Evolutionary conservation across 2,329 filamentous ascomycete genomes (phyloP).

Genomic region (Penicillium paneum): DNA sequence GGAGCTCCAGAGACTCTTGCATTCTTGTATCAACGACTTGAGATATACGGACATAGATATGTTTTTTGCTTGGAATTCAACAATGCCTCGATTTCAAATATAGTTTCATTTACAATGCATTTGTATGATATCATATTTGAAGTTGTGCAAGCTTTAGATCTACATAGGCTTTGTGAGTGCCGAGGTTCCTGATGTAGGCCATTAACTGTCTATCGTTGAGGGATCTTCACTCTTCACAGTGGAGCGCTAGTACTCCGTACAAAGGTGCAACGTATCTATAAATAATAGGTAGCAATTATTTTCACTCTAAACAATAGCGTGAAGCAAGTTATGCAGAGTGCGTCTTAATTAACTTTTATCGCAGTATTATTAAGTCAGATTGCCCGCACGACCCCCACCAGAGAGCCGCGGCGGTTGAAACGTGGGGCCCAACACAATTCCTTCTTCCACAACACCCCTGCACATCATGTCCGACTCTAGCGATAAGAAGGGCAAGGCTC

Average conservation of each 20-base stretch:
- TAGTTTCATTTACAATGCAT: neutral
- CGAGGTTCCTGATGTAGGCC: neutral
- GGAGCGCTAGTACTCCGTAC: neutral
- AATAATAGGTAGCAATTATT: neutral
- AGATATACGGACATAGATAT: slow-evolving; percentile 19
- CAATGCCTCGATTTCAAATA: slow-evolving; percentile 21
- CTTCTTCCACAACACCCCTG: slow-evolving; percentile 13
- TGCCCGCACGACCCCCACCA: slow-evolving; percentile 11
- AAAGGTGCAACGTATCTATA: neutral
- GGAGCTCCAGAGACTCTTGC: slow-evolving; percentile 12
- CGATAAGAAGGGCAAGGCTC: slow-evolving; percentile 35
- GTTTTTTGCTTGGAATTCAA: slow-evolving; percentile 27
- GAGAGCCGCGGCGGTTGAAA: slow-evolving; percentile 20
- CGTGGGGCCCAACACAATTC: slow-evolving; percentile 31
- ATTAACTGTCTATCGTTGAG: neutral
- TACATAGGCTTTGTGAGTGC: neutral
- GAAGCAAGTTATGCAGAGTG: neutral
- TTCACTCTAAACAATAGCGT: neutral
- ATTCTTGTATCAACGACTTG: slow-evolving; percentile 26
- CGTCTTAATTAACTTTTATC: neutral
- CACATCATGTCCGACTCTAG: slow-evolving; percentile 33
- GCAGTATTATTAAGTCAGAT: neutral
- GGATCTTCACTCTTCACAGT: neutral
- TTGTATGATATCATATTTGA: neutral
- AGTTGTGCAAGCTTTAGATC: neutral